phyloP scores from a whole-genome alignment of 129 eudicot genomes.

The Pulicaria dysenterica region DNA sequence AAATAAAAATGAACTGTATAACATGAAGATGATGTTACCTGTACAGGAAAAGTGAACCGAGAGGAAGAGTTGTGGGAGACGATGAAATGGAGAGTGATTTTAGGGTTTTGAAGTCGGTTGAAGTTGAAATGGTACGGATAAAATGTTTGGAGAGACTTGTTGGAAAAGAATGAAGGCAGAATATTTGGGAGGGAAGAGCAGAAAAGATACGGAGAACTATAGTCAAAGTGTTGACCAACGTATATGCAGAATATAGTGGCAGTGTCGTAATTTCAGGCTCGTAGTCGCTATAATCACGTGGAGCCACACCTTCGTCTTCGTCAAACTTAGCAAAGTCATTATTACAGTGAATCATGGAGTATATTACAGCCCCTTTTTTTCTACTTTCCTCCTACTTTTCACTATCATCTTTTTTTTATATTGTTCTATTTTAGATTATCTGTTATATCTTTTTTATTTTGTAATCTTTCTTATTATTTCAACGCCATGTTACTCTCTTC shows the following conservation, averaged over 20 bases:
- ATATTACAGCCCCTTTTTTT: no score
- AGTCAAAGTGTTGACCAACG: neutral
- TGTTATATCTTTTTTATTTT: no score
- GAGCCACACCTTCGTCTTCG: neutral
- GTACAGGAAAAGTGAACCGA: slow-evolving; percentile 6
- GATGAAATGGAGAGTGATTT: neutral
- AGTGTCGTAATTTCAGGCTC: slow-evolving; percentile 13
- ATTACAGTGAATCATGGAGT: neutral
- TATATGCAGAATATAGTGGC: slow-evolving; percentile 22
- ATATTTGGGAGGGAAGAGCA: neutral
- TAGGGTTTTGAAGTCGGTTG: slow-evolving; percentile 22
- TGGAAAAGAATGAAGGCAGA: no score
- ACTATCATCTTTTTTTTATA: no score
- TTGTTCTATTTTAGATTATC: no score
- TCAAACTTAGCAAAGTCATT: neutral
- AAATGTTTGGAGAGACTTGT: neutral
- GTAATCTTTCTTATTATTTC: no score
- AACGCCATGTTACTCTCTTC: no score
- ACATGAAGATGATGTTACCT: slow-evolving; percentile 4
- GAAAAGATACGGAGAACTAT: neutral
- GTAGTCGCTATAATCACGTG: slow-evolving; percentile 27
- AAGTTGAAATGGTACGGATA: neutral
- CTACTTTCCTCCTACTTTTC: no score
- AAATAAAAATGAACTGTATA: neutral
- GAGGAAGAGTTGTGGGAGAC: slow-evolving; percentile 6